Evolutionary conservation across 345 rosid genomes (phyloP), one percentile per base, ranked within the genome.

Genomic region (Sisymbrium altissimum): DNA sequence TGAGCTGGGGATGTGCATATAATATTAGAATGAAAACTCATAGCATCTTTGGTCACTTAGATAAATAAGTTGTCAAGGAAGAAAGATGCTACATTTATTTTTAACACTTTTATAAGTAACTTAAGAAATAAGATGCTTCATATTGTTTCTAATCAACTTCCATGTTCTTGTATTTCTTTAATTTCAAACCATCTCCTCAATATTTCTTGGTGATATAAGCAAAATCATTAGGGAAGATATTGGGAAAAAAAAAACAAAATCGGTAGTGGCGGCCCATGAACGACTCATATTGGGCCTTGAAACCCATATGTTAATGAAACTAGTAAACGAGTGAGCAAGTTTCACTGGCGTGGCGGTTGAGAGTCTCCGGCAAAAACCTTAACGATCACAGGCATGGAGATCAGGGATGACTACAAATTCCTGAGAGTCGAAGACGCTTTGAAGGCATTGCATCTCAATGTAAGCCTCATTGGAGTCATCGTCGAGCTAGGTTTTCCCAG

Each of bases 401-500:
- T 55, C 25, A 70, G 53, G 1, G 75, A 76, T 3, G 80, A 76
- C 61, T 70, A 76, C 80, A 76, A 38, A 19, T 76, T 70, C 45
- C 38, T 76, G 30, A 76, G 80, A 35, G 25, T 76, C 0, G 1
- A 70, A 9, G 76, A 76, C 55, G 61, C 71, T 46, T 64, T 70
- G 39, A 76, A 70, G 32, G 54, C 71, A 21, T 56, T 76, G 44
- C 65, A 64, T 64, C 49, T 76, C 17, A 65, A 64, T n/a, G 60
- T 76, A 29, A 76, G 43, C 46, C 75, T 76, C 59, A 64, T 76
- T 23, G 75, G 80, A 69, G 75, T 76, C 60, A 54, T 76, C 60
- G 66, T 76, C 61, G 80, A 76, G 52, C 21, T 76, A 46, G 45
- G 6, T 0, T 69, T 76, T 8, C 17, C 50, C 43, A 35, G 23